Conservation (phyloP, 2,329 filamentous ascomycete genomes). For the Neonectria magnoliae region DNA sequence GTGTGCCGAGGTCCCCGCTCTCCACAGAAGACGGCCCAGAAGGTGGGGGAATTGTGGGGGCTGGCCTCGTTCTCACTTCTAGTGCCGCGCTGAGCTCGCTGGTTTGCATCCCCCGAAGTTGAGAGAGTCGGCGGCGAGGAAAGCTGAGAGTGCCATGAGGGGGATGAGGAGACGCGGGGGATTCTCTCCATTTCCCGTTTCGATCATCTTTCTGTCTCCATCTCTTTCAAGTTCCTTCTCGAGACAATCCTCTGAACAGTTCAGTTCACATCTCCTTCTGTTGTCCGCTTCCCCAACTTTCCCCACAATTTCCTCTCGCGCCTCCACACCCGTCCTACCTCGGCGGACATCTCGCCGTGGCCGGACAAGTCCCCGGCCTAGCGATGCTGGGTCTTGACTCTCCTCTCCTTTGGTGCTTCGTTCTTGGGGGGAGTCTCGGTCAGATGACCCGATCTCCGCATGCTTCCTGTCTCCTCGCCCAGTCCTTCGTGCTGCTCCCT, state of each 20-base stretch:
- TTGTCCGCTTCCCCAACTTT: constrained; percentile 21
- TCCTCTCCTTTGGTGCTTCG: too few relatives aligned
- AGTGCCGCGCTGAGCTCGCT: constrained; percentile 7
- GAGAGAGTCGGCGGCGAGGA: background rate
- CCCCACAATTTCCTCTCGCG: constrained; percentile 16
- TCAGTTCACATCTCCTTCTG: background rate
- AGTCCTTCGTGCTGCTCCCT: background rate
- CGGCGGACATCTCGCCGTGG: constrained; percentile 24
- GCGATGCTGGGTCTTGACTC: background rate
- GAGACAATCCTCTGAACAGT: background rate
- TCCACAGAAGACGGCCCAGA: constrained; percentile 1
- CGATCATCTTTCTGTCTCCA: background rate
- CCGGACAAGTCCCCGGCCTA: constrained; percentile 25
- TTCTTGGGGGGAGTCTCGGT: background rate
- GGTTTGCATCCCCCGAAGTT: constrained; percentile 28
- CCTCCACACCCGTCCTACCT: constrained; percentile 16
- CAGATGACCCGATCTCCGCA: constrained; percentile 12
- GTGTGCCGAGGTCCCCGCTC: constrained; percentile 42
- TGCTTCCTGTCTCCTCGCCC: background rate
- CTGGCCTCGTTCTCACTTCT: background rate
- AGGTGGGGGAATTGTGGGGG: constrained; percentile 34
- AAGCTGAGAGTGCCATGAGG: background rate
- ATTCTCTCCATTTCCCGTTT: background rate
- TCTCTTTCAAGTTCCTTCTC: background rate
- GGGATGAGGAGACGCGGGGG: background rate